Conservation (phyloP, 495 filamentous ascomycete genomes). For the Aspergillus carlsbadensis region DNA sequence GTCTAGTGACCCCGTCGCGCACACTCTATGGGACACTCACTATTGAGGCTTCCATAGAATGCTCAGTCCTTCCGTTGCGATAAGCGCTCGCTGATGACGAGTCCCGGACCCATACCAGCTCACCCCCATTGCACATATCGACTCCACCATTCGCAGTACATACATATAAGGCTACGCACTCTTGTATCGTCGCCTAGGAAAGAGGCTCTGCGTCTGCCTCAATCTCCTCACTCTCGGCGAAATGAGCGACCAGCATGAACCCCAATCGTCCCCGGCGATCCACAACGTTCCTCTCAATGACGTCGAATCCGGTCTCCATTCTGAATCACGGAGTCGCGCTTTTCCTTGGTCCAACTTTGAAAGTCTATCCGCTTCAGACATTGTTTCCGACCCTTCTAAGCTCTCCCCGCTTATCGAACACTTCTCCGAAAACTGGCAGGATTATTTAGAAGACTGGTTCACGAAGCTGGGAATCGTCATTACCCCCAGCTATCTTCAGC, state of each 20-base stretch:
- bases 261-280: conserved; percentile 22
- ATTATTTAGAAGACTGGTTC: conserved; percentile 25
- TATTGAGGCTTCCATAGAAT: neutral
- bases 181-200: neutral
- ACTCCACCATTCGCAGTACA: neutral
- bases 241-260: conserved; percentile 19
- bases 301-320: conserved; percentile 28
- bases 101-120: conserved; percentile 2
- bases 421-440: conserved; percentile 29
- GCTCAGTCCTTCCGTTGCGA: neutral
- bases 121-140: neutral
- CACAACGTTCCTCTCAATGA: conserved; percentile 33
- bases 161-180: neutral
- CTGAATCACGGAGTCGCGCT: conserved; percentile 1
- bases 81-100: conserved; percentile 11
- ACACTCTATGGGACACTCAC: neutral
- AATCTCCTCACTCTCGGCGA: neutral
- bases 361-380: conserved; percentile 28
- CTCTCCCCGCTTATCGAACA: conserved; percentile 22
- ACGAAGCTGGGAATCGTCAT: conserved; percentile 35
- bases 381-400: conserved; percentile 27
- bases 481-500: conserved; percentile 43
- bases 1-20: neutral
- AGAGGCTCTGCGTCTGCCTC: conserved; percentile 4
- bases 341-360: conserved; percentile 9